phyloP scores from a whole-genome alignment of 345 rosid genomes.

The Syzygium jambos region DNA sequence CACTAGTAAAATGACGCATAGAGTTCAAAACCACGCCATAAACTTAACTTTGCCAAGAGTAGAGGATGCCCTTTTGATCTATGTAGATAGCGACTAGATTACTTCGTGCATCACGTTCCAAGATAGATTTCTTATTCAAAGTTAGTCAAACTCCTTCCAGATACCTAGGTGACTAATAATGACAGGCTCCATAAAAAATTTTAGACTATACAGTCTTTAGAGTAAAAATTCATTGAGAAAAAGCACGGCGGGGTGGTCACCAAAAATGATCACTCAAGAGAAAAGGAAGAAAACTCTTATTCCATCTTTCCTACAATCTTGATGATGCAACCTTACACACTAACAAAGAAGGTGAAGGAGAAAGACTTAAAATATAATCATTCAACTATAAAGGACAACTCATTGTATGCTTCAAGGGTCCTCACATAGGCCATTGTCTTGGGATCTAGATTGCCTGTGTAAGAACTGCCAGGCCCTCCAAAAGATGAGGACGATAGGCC shows the following conservation, averaged over 20 bases:
- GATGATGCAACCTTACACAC: background rate
- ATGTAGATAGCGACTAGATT: background rate
- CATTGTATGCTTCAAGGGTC: background rate
- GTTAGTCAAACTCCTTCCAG: background rate
- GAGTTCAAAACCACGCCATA: background rate
- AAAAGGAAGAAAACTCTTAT: background rate
- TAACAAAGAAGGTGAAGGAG: background rate
- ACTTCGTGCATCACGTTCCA: background rate
- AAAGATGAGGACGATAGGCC: fast-evolving
- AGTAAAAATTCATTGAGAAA: background rate
- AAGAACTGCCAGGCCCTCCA: background rate
- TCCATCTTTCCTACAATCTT: background rate
- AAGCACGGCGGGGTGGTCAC: fast-evolving
- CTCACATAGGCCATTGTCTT: background rate
- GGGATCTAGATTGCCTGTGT: background rate
- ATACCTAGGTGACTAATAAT: background rate
- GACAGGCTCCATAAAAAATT: background rate
- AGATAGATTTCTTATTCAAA: background rate
- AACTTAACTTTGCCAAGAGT: background rate
- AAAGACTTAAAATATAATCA: background rate
- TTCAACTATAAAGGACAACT: background rate
- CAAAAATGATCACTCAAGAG: background rate
- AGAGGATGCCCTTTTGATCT: background rate
- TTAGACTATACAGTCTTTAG: background rate
- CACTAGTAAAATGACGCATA: background rate